Percentiles rank a stretch among this genome's conserved stretches.
These are phyloP conservation scores for Sechiopsis laciniata DNA, from an alignment of 306 rosid genomes.

Conservation along the genomic window DNA sequence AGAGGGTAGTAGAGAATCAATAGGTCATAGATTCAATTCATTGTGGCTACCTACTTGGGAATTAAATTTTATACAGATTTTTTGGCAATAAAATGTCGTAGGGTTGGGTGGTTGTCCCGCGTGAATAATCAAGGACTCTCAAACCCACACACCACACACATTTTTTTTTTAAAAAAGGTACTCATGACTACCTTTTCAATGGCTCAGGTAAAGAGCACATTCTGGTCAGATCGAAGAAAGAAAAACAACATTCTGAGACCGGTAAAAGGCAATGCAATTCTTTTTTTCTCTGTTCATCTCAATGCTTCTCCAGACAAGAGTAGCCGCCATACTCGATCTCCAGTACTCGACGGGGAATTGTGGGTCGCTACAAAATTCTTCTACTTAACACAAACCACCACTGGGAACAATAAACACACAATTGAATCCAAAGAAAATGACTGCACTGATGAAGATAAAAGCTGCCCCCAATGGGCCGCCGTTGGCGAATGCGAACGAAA, in stretches of 20 bases:
- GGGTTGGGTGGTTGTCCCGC: too few relatives aligned
- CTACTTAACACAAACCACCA: slow-evolving; percentile 34
- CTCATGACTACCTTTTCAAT: slow-evolving; percentile 10
- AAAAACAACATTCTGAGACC: slow-evolving; percentile 43
- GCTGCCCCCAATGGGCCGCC: slow-evolving; percentile 65
- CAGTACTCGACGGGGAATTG: slow-evolving; percentile 60
- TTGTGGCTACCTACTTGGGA: too few relatives aligned
- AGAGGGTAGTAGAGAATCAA: too few relatives aligned
- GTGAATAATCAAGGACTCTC: too few relatives aligned
- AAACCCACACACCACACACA: too few relatives aligned
- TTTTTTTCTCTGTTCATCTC: slow-evolving; percentile 56
- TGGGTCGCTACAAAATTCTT: slow-evolving; percentile 66
- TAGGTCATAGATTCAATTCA: too few relatives aligned
- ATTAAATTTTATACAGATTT: too few relatives aligned
- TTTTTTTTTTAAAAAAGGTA: not conserved
- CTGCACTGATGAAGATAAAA: slow-evolving; percentile 58
- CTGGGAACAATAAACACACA: slow-evolving; percentile 24
- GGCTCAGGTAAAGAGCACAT: slow-evolving; percentile 39
- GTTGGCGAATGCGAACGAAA: slow-evolving; percentile 70
- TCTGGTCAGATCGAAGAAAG: slow-evolving; percentile 44
- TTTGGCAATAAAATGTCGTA: too few relatives aligned
- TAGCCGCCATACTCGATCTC: slow-evolving; percentile 63
- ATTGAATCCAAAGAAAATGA: slow-evolving; percentile 28
- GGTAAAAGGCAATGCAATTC: slow-evolving; percentile 64
- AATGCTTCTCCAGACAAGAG: slow-evolving; percentile 51